Evolutionary conservation across 1,284 basidiomycete genomes (phyloP).

Genomic region (Tylopilus sp.): DNA sequence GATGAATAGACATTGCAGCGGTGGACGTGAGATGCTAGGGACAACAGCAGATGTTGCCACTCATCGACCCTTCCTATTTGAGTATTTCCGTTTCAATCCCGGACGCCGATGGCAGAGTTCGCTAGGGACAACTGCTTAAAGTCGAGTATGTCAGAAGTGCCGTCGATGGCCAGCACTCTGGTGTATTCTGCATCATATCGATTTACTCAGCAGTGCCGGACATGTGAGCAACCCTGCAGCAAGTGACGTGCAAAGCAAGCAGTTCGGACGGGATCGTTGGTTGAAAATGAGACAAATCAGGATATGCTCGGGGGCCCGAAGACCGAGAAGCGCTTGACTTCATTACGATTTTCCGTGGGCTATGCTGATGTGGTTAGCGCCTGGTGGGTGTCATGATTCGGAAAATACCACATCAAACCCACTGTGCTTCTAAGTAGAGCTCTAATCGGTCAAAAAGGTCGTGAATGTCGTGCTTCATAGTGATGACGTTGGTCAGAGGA

Average conservation of each 20-base stretch:
- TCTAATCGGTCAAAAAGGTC: not conserved
- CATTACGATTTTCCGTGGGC: not conserved
- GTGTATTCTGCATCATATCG: not conserved
- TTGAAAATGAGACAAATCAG: not conserved
- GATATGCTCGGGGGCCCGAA: not conserved
- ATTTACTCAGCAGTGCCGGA: conserved; percentile 7
- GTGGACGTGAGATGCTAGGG: no score
- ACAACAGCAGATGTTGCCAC: no score
- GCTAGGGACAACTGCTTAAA: not conserved
- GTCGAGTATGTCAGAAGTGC: not conserved
- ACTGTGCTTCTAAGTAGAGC: conserved; percentile 5
- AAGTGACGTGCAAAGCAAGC: conserved; percentile 7
- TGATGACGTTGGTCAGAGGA: not conserved
- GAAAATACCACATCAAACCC: not conserved
- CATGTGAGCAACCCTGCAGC: conserved; percentile 5
- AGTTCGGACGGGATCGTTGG: not conserved
- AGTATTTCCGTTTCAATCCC: no score
- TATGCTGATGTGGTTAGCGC: not conserved
- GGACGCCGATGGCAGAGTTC: no score
- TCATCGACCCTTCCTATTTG: no score
- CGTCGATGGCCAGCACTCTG: not conserved
- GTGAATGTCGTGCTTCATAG: no score
- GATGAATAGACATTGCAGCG: no score
- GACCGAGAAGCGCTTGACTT: not conserved
- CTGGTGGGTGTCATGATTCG: not conserved